Evolutionary conservation across 139 green algal genomes (phyloP).

Genomic region (Chlamydomonas asymmetrica): DNA sequence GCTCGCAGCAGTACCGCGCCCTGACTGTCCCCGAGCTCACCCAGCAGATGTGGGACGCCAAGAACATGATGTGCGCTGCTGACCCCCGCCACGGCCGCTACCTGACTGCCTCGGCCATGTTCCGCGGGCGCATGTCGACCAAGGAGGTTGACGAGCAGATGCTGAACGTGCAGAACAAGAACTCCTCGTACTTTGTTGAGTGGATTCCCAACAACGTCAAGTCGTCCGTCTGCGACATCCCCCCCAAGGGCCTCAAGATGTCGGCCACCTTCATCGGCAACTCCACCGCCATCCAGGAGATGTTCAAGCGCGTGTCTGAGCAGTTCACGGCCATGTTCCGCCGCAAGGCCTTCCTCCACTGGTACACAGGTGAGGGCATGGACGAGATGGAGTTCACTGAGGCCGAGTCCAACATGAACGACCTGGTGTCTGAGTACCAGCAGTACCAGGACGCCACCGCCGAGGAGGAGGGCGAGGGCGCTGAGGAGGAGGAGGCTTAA

Average conservation of each 20-base stretch:
- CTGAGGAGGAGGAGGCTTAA: constrained; percentile 28
- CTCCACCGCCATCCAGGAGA: constrained; percentile 93
- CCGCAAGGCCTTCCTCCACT: constrained; percentile 99
- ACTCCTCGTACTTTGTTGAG: constrained; percentile 98
- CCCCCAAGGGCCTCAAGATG: constrained; percentile 97
- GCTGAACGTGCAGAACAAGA: constrained; percentile 99
- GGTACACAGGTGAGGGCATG: constrained; percentile 99
- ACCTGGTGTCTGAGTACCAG: constrained; percentile 95
- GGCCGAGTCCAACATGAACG: constrained; percentile 98
- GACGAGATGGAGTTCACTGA: constrained; percentile 99
- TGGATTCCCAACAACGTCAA: constrained; percentile 99
- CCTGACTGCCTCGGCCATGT: constrained; percentile 95
- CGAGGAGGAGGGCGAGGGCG: constrained; percentile 86
- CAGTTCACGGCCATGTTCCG: constrained; percentile 99
- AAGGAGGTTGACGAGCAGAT: constrained; percentile 99
- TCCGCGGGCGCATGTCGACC: constrained; percentile 96
- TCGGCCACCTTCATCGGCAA: constrained; percentile 96
- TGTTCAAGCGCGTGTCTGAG: constrained; percentile 93
- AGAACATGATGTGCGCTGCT: constrained; percentile 99
- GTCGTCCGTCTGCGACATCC: constrained; percentile 95
- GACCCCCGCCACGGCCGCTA: constrained; percentile 98
- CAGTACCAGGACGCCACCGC: constrained; percentile 97
- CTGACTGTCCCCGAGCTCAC: constrained; percentile 98
- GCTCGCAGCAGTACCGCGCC: constrained; percentile 95
- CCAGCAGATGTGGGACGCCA: constrained; percentile 99